A percentile compares a stretch with the other conserved stretches of the same genome.
Evolutionary conservation across 2,329 filamentous ascomycete species (phyloP).

Genomic region (Paecilomyces sp.): DNA sequence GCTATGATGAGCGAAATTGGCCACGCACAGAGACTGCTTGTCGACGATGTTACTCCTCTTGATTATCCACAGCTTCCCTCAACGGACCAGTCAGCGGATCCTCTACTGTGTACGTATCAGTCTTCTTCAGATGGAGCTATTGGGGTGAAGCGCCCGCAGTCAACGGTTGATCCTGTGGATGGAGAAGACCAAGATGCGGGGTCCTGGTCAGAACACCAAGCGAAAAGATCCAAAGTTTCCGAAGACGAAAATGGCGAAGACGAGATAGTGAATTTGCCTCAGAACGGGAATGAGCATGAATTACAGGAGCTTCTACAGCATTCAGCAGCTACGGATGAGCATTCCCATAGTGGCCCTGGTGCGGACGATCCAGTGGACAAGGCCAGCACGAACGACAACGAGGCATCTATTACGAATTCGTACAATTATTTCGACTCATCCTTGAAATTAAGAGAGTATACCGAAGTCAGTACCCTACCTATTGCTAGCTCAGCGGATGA

Average conservation of each 20-base stretch:
- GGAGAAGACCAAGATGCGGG: not conserved
- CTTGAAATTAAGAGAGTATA: slow-evolving; percentile 5
- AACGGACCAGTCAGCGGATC: not conserved
- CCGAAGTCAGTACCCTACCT: not conserved
- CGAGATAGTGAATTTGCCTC: not conserved
- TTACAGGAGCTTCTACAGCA: not conserved
- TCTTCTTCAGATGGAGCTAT: not conserved
- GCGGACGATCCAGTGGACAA: not conserved
- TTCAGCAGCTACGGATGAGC: not conserved
- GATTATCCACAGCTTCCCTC: slow-evolving; percentile 8
- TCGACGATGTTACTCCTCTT: slow-evolving; percentile 19
- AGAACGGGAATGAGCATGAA: not conserved
- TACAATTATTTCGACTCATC: slow-evolving; percentile 19
- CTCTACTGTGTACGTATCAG: not conserved
- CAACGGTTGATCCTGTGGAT: not conserved
- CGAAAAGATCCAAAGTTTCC: not conserved
- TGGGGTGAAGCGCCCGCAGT: not conserved
- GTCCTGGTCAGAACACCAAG: not conserved
- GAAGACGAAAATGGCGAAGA: not conserved
- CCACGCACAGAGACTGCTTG: slow-evolving; percentile 22
- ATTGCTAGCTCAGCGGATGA: not conserved
- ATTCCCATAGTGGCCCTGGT: not conserved
- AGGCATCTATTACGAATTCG: slow-evolving; percentile 2
- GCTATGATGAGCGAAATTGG: slow-evolving; percentile 28
- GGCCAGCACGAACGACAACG: not conserved